Evolutionary conservation across 306 rosid species (phyloP), one percentile per base, ranked within the genome.

Genomic region (Pachyrhizus erosus): DNA sequence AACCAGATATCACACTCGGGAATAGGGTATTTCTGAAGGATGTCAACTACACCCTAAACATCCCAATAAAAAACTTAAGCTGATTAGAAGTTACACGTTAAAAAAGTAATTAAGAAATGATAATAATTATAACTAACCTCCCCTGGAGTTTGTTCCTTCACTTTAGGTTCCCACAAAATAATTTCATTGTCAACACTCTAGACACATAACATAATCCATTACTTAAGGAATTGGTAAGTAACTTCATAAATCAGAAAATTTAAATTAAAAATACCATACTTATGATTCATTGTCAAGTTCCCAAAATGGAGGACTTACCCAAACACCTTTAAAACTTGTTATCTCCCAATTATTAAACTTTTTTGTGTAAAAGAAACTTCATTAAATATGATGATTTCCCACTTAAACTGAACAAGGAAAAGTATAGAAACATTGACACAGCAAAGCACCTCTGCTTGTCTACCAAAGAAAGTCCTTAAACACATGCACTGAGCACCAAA

Each of bases 1-100:
- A 93, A 96, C 98, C 99, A 96, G 79, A 96, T 93, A 84, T 96
- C 99, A 73, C 99, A 96, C 75, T 94, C 99, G 0, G 99, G 98
- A 84, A 89, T 91, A 40, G 99, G 99, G 88, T 96, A 96, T 80
- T 92, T 96, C 87, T 96, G 99, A 85, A 96, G 99, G 81, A 93
- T 84, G 88, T 93, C 99, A 73, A 87, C 97, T 10, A 89, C 77
- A 49, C 99, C 98, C 99, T 96, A 80, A 70, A 81, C 24, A 64
- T 31, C 24, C 43, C 31, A 51, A 27, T n/a, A 1, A 20, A 31
- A 54, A 9, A 15, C 24, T 64, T 43, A 64, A 37, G 65, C 81
- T 65, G 34, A 79, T 15, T 17, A 18, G 27, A 71, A 78, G 20
- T 69, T 76, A n/a, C 37, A 73, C 33, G 67, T 10, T 26, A 33